phyloP scores from a whole-genome alignment of 2,329 filamentous ascomycete genomes.

The Botrytis byssoidea region DNA sequence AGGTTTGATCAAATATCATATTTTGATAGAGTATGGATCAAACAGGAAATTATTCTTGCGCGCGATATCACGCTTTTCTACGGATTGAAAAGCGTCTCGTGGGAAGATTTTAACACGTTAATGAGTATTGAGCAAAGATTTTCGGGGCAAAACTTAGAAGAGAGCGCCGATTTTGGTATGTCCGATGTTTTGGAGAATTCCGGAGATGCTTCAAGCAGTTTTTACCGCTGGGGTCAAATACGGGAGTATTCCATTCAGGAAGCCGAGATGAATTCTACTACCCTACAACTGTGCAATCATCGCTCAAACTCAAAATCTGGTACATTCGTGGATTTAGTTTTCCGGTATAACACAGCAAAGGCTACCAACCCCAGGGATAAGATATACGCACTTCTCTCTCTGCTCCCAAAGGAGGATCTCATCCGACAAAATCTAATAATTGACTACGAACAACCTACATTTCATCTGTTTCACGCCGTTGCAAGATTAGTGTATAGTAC shows the following conservation, averaged over 20 bases:
- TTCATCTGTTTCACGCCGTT: background rate
- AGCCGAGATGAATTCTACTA: background rate
- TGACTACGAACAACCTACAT: conserved; percentile 1
- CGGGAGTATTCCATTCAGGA: background rate
- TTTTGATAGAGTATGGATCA: conserved; percentile 15
- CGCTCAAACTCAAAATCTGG: background rate
- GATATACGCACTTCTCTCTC: conserved; percentile 17
- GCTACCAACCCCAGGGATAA: conserved; percentile 11
- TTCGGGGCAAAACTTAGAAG: background rate
- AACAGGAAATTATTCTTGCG: conserved; percentile 14
- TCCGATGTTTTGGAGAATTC: background rate
- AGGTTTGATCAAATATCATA: conserved; percentile 13
- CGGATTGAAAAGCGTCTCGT: conserved; percentile 1
- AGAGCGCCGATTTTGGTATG: background rate
- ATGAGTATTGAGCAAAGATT: background rate
- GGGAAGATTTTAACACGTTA: background rate
- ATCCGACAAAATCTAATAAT: background rate
- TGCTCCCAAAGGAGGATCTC: background rate
- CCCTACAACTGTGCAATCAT: conserved; percentile 5
- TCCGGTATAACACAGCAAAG: background rate
- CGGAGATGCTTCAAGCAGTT: background rate
- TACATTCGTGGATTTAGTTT: background rate
- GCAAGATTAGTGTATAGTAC: background rate
- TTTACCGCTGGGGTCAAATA: background rate
- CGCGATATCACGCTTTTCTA: conserved; percentile 1